phyloP scores from a whole-genome alignment of 208 protist species.

The Crithidia thermophila region DNA sequence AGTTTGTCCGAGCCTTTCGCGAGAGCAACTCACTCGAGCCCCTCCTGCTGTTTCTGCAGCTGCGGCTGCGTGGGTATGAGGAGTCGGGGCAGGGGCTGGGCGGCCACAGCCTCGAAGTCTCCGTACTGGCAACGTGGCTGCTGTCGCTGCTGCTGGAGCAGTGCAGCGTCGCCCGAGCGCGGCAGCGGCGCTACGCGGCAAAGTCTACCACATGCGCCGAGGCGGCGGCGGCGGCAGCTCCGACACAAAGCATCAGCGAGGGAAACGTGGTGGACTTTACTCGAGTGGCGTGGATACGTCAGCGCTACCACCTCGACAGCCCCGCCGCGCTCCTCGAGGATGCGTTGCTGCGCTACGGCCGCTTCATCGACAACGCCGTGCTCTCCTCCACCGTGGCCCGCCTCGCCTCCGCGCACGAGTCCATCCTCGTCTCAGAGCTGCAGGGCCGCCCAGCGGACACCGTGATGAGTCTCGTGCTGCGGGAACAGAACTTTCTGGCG shows the following conservation, averaged over 20 bases:
- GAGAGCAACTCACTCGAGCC: constrained; percentile 15
- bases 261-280: constrained; percentile 4
- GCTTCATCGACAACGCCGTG: constrained; percentile 13
- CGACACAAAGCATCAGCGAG: not conserved
- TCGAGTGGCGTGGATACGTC: constrained; percentile 20
- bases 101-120: constrained; percentile 17
- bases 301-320: constrained; percentile 27
- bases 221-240: not conserved
- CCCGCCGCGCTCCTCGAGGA: constrained; percentile 30
- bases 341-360: constrained; percentile 25
- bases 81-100: constrained; percentile 12
- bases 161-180: constrained; percentile 16
- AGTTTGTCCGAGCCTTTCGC: constrained; percentile 18
- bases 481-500: constrained; percentile 33
- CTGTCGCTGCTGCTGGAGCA: constrained; percentile 20
- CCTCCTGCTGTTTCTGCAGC: constrained; percentile 10
- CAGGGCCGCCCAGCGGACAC: constrained; percentile 12
- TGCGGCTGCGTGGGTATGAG: constrained; percentile 21
- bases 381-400: constrained; percentile 8
- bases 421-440: constrained; percentile 23
- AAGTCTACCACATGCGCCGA: not conserved
- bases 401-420: constrained; percentile 13
- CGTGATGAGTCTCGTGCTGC: constrained; percentile 19
- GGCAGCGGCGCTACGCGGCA: not conserved
- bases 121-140: constrained; percentile 28